Conservation (phyloP, 2,329 filamentous ascomycete genomes). For the Leptographium procerum region DNA sequence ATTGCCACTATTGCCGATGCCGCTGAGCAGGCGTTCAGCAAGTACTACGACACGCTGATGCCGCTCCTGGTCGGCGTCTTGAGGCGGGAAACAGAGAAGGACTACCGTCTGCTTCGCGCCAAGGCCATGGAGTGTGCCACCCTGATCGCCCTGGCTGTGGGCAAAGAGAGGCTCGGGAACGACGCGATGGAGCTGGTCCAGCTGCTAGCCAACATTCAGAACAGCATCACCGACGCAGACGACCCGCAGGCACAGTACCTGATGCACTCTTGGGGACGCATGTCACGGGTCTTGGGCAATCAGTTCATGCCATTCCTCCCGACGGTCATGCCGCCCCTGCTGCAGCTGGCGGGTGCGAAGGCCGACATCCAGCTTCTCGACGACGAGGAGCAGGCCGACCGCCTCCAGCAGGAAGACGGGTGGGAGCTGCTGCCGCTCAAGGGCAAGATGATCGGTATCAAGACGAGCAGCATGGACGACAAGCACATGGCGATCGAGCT, state of each 20-base stretch:
- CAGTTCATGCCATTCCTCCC: slow-evolving; percentile 90
- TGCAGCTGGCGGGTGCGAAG: slow-evolving; percentile 86
- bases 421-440: slow-evolving; percentile 97
- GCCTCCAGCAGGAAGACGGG: slow-evolving; percentile 86
- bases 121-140: slow-evolving; percentile 99
- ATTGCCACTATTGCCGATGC: slow-evolving; percentile 99
- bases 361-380: slow-evolving; percentile 94
- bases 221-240: slow-evolving; percentile 76
- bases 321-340: slow-evolving; percentile 85
- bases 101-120: slow-evolving; percentile 78
- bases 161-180: slow-evolving; percentile 78
- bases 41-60: slow-evolving; percentile 95
- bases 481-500: slow-evolving; percentile 99
- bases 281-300: slow-evolving; percentile 85
- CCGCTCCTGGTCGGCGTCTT: slow-evolving; percentile 84
- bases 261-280: slow-evolving; percentile 97
- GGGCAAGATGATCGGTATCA: slow-evolving; percentile 96
- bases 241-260: slow-evolving; percentile 95
- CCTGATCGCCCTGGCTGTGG: slow-evolving; percentile 86
- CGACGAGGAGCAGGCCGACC: slow-evolving; percentile 86
- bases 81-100: slow-evolving; percentile 82
- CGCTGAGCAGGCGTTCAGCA: slow-evolving; percentile 84
- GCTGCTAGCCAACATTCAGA: slow-evolving; percentile 76
- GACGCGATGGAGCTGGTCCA: slow-evolving; percentile 84
- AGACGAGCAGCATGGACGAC: slow-evolving; percentile 91